These are phyloP conservation scores for Secale cereale DNA, from an alignment of 176 grass and related monocot genomes.

Conservation along the genomic window DNA sequence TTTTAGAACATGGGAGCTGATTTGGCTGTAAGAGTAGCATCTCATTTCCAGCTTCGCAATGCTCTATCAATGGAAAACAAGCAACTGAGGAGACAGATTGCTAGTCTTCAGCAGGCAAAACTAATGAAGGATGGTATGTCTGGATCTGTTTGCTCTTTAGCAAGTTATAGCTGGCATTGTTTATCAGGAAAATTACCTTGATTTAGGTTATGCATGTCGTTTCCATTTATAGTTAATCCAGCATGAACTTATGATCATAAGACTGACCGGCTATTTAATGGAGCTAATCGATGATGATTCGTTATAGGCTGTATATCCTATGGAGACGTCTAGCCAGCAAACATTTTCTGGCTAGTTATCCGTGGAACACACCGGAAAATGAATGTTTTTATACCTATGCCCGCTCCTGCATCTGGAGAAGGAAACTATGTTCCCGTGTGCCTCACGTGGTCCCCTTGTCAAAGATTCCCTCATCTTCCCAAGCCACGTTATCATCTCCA, in stretches of 20 bases:
- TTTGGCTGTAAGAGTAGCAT: slow-evolving; percentile 69
- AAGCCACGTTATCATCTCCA: no score
- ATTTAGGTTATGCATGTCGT: slow-evolving; percentile 3
- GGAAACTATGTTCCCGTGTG: no score
- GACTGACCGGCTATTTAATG: background rate
- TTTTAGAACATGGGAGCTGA: slow-evolving; percentile 81
- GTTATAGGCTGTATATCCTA: background rate
- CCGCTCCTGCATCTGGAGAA: no score
- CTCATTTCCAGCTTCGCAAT: slow-evolving; percentile 77
- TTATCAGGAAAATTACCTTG: background rate
- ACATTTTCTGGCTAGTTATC: no score
- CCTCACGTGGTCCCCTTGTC: no score
- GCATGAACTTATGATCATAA: background rate
- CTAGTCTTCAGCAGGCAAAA: slow-evolving; percentile 72
- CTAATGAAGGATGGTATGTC: slow-evolving; percentile 77
- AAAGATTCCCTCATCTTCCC: no score
- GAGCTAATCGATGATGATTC: background rate
- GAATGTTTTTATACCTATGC: no score
- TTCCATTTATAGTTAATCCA: slow-evolving; percentile 1
- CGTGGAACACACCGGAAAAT: no score
- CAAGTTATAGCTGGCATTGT: background rate
- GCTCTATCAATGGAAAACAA: slow-evolving; percentile 86
- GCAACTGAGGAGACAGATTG: slow-evolving; percentile 65
- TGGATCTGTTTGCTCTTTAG: background rate
- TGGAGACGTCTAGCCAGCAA: background rate